Evolutionary conservation across 352 stramenopile genomes (phyloP), one percentile per base, ranked within the genome.

Genomic region (Phytophthora melonis): DNA sequence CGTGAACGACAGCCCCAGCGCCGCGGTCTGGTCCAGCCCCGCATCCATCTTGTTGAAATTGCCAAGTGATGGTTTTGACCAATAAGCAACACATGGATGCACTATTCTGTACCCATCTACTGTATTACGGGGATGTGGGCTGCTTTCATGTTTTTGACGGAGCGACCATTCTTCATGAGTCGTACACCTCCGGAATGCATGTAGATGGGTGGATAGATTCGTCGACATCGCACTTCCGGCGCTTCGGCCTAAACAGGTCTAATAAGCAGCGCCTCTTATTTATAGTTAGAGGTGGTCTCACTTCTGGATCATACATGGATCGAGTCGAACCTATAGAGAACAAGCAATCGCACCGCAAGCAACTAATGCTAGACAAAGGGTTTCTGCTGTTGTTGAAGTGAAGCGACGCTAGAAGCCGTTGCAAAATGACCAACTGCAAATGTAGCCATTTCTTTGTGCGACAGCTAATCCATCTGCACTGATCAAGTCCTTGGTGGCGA

Each of bases 1-100:
- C 18, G 71, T 84, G 68, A 96, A 96, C 21, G 87, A 92, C 61
- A 95, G 74, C 41, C 30, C 57, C 56, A 77, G 66, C 16, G 76
- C 83, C 49, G 81, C 77, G 18, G 18, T 45, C 36, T 74, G 60
- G 68, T 72, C 66, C 49, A 47, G 13, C 4, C 41, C n/a, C 3
- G 45, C 21, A 14, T 45, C 39, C 39, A 19, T 19, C 23, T 5
- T 70, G 64, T 50, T 25, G 27, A 49, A 64, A 27, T 61, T 54
- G 36, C 9, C 30, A 36, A 65, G 52, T 65, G 57, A 57, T 70
- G 47, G 52, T 74, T 77, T 69, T 67, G 36, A 50, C 66, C 36
- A 74, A 67, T 74, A 36, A 27, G 39, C n/a, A 41, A 58, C 10
- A 10, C 16, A 62, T 62, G 55, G 56, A 1, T 25, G 49, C 56